Evolutionary conservation across 225 moss, liverwort and hornwort genomes (phyloP).

Genomic region (Pseudisothecium myosuroides): DNA sequence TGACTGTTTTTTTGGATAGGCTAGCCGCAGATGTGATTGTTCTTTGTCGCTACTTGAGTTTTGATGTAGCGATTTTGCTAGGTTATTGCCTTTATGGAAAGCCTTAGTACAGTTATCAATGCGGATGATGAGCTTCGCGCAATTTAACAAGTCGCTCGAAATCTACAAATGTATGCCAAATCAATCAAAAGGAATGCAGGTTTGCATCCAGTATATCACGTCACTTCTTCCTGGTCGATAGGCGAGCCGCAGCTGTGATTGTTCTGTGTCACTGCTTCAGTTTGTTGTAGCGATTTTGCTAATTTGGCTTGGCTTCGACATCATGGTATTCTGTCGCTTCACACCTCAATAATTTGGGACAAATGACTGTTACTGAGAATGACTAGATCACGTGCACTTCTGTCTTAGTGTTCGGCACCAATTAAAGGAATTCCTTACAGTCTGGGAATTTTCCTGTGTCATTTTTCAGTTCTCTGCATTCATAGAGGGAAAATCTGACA

Average conservation of each 20-base stretch:
- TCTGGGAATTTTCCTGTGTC: background rate
- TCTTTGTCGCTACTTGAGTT: background rate
- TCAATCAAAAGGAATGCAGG: background rate
- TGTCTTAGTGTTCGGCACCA: background rate
- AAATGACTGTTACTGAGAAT: background rate
- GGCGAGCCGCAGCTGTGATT: background rate
- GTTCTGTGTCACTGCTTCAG: background rate
- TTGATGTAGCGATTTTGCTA: background rate
- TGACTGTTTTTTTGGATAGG: background rate
- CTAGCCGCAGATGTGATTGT: background rate
- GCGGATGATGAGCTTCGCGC: slow-evolving; percentile 2
- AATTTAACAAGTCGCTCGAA: background rate
- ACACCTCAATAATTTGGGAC: background rate
- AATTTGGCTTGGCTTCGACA: background rate
- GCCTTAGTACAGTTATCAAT: background rate
- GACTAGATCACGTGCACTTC: background rate
- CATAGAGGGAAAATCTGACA: background rate
- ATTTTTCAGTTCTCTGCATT: background rate
- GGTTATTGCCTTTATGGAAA: background rate
- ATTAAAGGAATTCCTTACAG: background rate
- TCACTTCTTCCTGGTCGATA: background rate
- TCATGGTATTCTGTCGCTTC: background rate
- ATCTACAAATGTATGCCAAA: background rate
- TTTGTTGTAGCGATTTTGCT: background rate
- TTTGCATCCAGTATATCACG: background rate